Evolutionary conservation across 1,284 basidiomycete genomes (phyloP).

Genomic region (Taiwanofungus camphoratus): DNA sequence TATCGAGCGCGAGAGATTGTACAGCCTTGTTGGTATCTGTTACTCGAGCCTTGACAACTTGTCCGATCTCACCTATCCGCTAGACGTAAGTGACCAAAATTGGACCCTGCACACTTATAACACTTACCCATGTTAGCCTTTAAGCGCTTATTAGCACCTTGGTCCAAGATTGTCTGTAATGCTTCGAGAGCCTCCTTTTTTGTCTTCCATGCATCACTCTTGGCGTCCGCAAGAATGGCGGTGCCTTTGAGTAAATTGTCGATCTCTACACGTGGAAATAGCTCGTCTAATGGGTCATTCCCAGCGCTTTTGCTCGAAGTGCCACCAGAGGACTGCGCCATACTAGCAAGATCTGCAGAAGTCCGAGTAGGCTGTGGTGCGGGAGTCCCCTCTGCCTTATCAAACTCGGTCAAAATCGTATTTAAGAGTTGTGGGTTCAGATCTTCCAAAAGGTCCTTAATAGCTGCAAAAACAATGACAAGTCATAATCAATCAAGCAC

Average conservation of each 20-base stretch:
- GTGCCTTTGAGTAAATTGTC: conserved; percentile 86
- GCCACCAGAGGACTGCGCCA: conserved; percentile 31
- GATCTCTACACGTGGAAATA: conserved; percentile 93
- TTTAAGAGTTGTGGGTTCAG: conserved; percentile 91
- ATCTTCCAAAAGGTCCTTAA: conserved; percentile 91
- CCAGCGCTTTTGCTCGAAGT: conserved; percentile 34
- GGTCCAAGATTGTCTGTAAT: conserved; percentile 80
- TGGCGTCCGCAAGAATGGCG: conserved; percentile 74
- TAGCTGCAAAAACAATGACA: conserved; percentile 44
- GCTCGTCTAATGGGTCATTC: conserved; percentile 81
- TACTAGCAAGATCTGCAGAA: conserved; percentile 66
- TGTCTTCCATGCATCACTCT: conserved; percentile 95
- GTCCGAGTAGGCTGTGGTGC: conserved; percentile 78
- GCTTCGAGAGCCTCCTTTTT: conserved; percentile 94
- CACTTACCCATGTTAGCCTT: conserved; percentile 83
- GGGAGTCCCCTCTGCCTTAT: conserved; percentile 81
- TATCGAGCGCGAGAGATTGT: conserved; percentile 85
- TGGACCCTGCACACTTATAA: conserved; percentile 4
- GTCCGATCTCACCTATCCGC: conserved; percentile 77
- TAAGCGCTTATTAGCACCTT: conserved; percentile 87
- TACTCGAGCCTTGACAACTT: conserved; percentile 84
- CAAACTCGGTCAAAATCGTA: conserved; percentile 91
- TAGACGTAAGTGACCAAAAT: conserved; percentile 8
- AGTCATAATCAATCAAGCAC: conserved; percentile 7
- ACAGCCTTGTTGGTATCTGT: conserved; percentile 94